These are phyloP conservation scores for Globisporangium emineosum DNA, from an alignment of 352 stramenopile species.

Conservation along the genomic window DNA sequence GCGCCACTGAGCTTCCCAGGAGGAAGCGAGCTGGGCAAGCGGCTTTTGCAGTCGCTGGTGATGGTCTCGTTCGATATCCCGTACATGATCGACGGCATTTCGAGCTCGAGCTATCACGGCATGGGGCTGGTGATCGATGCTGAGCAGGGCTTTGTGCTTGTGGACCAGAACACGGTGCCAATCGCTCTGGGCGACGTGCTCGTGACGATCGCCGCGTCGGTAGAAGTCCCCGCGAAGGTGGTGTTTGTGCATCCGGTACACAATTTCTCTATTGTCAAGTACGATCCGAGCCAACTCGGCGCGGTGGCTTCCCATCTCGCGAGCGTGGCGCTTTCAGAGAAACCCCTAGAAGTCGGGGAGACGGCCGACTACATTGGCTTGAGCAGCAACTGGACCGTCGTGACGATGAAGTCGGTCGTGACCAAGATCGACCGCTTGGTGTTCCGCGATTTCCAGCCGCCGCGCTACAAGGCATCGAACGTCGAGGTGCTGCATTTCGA, in stretches of 20 bases:
- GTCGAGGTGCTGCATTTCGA: slow-evolving; percentile 88
- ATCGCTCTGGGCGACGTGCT: slow-evolving; percentile 84
- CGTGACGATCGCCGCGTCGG: slow-evolving; percentile 85
- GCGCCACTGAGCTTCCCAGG: slow-evolving; percentile 69
- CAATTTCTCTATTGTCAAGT: slow-evolving; percentile 90
- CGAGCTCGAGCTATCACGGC: slow-evolving; percentile 85
- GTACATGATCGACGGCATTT: slow-evolving; percentile 91
- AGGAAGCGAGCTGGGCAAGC: slow-evolving; percentile 61
- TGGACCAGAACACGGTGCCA: slow-evolving; percentile 91
- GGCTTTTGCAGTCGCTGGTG: slow-evolving; percentile 76
- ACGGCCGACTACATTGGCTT: slow-evolving; percentile 80
- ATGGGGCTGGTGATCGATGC: slow-evolving; percentile 88
- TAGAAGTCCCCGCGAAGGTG: slow-evolving; percentile 85
- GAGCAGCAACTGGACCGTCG: slow-evolving; percentile 84
- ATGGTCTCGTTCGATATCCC: slow-evolving; percentile 92
- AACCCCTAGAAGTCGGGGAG: slow-evolving; percentile 68
- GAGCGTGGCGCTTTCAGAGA: slow-evolving; percentile 56
- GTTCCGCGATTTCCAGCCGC: slow-evolving; percentile 82
- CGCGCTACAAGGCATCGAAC: slow-evolving; percentile 80
- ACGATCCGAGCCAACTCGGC: slow-evolving; percentile 74
- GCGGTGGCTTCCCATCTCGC: slow-evolving; percentile 58
- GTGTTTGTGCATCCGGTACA: slow-evolving; percentile 92
- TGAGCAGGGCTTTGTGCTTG: slow-evolving; percentile 82
- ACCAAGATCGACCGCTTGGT: slow-evolving; percentile 83
- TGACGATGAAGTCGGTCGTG: slow-evolving; percentile 84